Conservation (phyloP, 148 eudicot species). For the Vaccinium darrowii region DNA sequence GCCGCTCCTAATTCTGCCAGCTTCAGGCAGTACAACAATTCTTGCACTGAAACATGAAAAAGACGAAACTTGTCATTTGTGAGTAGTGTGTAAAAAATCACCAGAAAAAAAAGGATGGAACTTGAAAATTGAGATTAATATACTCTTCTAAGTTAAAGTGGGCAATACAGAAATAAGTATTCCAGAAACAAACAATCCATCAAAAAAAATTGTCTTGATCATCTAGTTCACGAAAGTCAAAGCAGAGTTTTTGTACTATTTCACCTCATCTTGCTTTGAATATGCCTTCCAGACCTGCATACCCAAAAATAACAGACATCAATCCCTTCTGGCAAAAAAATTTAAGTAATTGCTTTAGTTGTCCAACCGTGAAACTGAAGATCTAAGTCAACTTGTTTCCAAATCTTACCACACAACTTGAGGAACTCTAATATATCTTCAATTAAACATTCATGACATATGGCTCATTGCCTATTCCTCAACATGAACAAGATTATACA, state of each 20-base stretch:
- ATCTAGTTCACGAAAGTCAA: background rate
- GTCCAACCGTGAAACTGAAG: background rate
- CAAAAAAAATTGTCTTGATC: background rate
- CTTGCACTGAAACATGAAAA: background rate
- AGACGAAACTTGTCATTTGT: background rate
- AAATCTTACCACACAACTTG: background rate
- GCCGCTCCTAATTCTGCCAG: background rate
- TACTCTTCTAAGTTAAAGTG: background rate
- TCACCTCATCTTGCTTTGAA: background rate
- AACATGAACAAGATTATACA: background rate
- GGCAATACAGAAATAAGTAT: background rate
- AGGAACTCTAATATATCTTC: background rate
- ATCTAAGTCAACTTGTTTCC: background rate
- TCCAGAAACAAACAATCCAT: background rate
- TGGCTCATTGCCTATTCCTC: background rate
- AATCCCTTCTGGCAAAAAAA: background rate
- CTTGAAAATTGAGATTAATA: background rate
- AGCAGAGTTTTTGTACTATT: background rate
- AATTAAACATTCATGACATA: background rate
- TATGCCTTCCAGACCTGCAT: background rate
- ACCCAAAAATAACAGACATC: background rate
- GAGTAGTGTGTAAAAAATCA: background rate
- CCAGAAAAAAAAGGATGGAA: background rate
- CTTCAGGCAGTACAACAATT: background rate
- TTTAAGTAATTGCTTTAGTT: background rate